Conservation (phyloP, 805 yeast genomes). For the Blastobotrys mokoenaii region DNA sequence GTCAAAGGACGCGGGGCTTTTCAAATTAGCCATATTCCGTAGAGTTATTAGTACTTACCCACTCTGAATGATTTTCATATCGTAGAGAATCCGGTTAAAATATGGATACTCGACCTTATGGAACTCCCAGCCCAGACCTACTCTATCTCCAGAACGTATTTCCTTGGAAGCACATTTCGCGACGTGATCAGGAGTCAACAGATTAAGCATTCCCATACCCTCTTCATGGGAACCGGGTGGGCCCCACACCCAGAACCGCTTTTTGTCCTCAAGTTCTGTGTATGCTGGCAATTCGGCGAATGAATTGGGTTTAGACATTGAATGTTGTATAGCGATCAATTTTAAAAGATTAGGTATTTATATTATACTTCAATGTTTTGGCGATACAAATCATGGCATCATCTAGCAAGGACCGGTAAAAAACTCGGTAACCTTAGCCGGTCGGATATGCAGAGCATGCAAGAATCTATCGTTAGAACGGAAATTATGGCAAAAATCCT, state of each 20-base stretch:
- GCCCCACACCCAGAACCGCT: constrained; percentile 23
- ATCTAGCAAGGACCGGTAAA: no score
- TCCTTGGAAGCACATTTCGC: constrained; percentile 15
- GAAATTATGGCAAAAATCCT: no score
- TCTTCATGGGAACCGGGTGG: constrained; percentile 23
- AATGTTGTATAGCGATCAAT: background rate
- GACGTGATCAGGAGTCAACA: constrained; percentile 20
- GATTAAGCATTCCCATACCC: constrained; percentile 21
- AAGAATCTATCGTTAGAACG: no score
- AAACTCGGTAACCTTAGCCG: no score
- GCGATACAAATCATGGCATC: no score
- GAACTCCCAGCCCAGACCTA: constrained; percentile 19
- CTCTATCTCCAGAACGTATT: constrained; percentile 18
- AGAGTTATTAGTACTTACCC: constrained; percentile 1
- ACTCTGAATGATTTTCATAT: constrained; percentile 1
- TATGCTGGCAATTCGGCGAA: constrained; percentile 15
- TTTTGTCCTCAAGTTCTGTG: constrained; percentile 17
- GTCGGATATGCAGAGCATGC: no score
- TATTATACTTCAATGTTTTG: no score
- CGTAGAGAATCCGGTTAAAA: constrained; percentile 8
- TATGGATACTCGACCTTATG: constrained; percentile 16
- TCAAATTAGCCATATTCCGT: background rate
- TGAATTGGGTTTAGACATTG: background rate
- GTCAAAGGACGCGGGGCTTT: constrained; percentile 17
- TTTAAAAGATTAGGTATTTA: no score